Conservation (phyloP, 2,329 filamentous ascomycete species). For the Cadophora sp. region DNA sequence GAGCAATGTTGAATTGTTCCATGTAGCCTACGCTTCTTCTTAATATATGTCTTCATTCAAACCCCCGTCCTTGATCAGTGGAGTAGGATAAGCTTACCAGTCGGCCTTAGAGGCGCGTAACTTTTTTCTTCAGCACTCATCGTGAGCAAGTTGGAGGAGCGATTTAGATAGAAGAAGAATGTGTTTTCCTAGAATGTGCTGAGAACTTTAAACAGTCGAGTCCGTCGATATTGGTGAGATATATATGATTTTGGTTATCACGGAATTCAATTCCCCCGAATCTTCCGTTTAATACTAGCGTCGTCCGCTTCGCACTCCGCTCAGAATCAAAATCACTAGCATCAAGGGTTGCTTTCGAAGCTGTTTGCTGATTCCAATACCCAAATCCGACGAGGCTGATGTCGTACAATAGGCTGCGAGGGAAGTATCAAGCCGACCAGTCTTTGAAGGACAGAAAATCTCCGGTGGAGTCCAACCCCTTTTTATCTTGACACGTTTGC, state of each 20-base stretch:
- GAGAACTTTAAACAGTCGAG: conserved; percentile 21
- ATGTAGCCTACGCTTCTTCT: conserved; percentile 27
- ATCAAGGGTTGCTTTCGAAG: not conserved
- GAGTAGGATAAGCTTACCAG: conserved; percentile 11
- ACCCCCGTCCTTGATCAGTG: not conserved
- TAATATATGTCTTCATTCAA: not conserved
- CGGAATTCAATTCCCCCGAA: too few relatives aligned
- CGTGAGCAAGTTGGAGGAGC: not conserved
- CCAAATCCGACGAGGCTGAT: not conserved
- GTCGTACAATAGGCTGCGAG: not conserved
- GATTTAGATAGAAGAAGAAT: not conserved
- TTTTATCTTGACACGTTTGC: not conserved
- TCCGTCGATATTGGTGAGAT: not conserved
- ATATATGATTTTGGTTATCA: not conserved
- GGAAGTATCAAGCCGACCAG: not conserved
- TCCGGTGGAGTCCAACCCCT: conserved; percentile 12
- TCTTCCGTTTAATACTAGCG: too few relatives aligned
- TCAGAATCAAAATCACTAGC: not conserved
- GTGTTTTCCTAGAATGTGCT: not conserved
- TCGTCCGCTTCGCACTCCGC: too few relatives aligned
- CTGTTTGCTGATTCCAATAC: too few relatives aligned
- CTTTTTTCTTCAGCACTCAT: not conserved
- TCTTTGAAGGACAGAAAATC: not conserved
- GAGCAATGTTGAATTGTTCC: conserved; percentile 35
- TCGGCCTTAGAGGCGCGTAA: conserved; percentile 18